These are phyloP conservation scores for Citrus cavaleriei DNA, from an alignment of 345 rosid species.

Conservation along the genomic window DNA sequence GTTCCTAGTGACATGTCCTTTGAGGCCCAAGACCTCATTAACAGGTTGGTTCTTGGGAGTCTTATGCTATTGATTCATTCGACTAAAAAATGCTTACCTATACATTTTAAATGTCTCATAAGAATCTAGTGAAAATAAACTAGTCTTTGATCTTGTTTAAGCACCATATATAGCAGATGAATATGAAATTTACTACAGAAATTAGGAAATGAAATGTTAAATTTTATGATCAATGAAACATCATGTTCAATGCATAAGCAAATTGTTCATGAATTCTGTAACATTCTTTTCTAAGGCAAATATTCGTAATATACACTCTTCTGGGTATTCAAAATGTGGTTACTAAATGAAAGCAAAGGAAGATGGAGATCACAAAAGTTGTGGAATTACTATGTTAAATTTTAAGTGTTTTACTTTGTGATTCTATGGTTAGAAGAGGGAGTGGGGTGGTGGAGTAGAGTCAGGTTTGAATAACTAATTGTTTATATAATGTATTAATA, in stretches of 20 bases:
- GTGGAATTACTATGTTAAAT: neutral
- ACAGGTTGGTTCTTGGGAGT: constrained; percentile 44
- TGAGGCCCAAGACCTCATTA: constrained; percentile 79
- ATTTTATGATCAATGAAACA: neutral
- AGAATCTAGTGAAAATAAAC: neutral
- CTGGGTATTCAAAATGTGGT: neutral
- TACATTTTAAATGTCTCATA: neutral
- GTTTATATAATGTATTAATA: neutral
- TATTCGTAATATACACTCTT: neutral
- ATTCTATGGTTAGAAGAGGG: neutral
- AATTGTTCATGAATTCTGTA: neutral
- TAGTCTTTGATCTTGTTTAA: neutral
- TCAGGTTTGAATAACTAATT: neutral
- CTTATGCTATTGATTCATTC: constrained; percentile 1
- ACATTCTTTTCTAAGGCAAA: neutral
- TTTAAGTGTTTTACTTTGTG: neutral
- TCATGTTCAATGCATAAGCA: neutral
- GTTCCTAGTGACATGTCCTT: constrained; percentile 64
- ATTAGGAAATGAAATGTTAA: neutral
- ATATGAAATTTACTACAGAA: neutral
- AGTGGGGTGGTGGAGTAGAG: too few species aligned
- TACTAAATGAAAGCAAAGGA: neutral
- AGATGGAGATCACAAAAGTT: neutral
- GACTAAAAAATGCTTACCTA: neutral
- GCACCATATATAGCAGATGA: neutral